Base-by-base conservation (phyloP, 2,329 filamentous ascomycete species). In the Fusarium musae region DNA sequence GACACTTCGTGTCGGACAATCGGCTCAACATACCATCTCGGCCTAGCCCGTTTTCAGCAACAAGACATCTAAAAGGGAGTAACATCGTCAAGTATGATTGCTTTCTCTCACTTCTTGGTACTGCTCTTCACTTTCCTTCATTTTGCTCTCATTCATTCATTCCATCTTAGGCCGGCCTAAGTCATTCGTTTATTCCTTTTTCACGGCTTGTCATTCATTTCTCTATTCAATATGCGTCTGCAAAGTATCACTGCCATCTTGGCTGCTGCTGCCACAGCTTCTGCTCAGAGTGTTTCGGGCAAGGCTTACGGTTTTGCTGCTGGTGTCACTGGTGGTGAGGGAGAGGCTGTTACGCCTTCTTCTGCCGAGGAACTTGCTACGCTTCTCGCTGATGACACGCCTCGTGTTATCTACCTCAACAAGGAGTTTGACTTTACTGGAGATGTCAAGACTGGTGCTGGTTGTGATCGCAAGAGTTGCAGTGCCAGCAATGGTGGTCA, bases 291-390 rank as follows among this genome's bases (percentile, higher is more conserved):
- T 16, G 78, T 80, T n/a, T 66, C 76, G 13, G 79, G 79, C 34
- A 77, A 69, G 21, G 75, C 79, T 5, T 79, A 79, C 36, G 79
- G 79, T 42, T 80, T 80, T 28, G 79, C 79, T 16, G 70, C 72
- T 4, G 78, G 86, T 42, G 85, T 86, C 5, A 89, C 87, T 36
- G 87, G 87, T 52, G 87, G 87, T 34, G 80, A 75, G 60, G 86
- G 86, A 17, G 79, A 83, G 21, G 81, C 85, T 9, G 72, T 69
- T 2, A 82, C 84, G 50, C 87, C 86, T n/a, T 79, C 78, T 19
- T 82, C 82, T 34, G 85, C 80, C 28, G 82, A 80, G 21, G 83
- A 90, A 81, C 84, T 88, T 65, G 73, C 80, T 5, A 37, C 74
- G 17, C 75, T 64, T 59, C 72, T 79, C 7, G 68, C 75, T n/a